Evolutionary conservation across 768 basidiomycete species (phyloP).

Genomic region (Podaxis sp.): DNA sequence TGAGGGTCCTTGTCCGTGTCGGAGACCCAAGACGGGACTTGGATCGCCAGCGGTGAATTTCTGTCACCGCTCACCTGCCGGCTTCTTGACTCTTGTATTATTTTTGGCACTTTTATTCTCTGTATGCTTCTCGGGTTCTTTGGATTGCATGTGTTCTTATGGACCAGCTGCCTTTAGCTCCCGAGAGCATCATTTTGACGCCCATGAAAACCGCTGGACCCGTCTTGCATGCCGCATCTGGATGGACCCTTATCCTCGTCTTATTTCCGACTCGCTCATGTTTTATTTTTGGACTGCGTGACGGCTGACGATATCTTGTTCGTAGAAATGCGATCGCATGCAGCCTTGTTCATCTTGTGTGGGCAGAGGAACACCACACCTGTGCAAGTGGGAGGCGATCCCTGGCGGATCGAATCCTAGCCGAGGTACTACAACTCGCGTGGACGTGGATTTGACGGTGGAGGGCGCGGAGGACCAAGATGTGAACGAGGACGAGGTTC

Average conservation of each 20-base stretch:
- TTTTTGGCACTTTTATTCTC: slow-evolving; percentile 2
- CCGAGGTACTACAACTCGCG: slow-evolving; percentile 27
- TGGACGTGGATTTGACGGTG: slow-evolving; percentile 3
- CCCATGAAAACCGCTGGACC: neutral
- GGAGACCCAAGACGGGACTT: slow-evolving; percentile 5
- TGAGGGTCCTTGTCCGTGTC: slow-evolving; percentile 14
- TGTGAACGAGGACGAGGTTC: slow-evolving; percentile 2
- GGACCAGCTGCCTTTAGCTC: slow-evolving; percentile 9
- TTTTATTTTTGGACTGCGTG: slow-evolving; percentile 2
- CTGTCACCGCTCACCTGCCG: neutral
- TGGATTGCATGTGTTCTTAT: neutral
- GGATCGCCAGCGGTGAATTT: neutral
- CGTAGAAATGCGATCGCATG: slow-evolving; percentile 51
- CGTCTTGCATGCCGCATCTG: neutral
- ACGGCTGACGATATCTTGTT: slow-evolving; percentile 7
- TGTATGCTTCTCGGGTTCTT: neutral
- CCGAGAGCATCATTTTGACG: neutral
- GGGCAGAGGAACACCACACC: slow-evolving; percentile 39
- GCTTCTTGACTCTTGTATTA: neutral
- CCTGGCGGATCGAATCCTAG: slow-evolving; percentile 39
- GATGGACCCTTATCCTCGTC: slow-evolving; percentile 5
- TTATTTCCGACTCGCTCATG: slow-evolving; percentile 8
- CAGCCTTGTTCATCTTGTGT: slow-evolving; percentile 43
- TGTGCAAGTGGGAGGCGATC: slow-evolving; percentile 47
- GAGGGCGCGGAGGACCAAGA: neutral